Evolutionary conservation across 176 grass and related monocot species (phyloP).

Genomic region (Metroxylon sagu): DNA sequence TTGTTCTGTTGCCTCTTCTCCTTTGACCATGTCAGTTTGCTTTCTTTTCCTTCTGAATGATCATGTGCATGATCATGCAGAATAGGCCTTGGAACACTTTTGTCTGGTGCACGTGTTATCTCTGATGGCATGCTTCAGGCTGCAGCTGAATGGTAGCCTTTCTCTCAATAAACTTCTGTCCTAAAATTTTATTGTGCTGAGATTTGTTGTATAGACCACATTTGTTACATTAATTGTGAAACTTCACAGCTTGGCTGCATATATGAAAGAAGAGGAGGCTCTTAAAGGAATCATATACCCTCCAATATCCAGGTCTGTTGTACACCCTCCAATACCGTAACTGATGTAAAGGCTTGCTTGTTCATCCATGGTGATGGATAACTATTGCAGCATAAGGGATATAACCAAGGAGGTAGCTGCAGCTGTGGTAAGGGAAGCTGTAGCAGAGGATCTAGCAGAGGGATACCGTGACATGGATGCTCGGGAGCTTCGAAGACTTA

Average conservation of each 20-base stretch:
- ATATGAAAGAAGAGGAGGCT: constrained; percentile 94
- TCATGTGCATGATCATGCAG: constrained; percentile 24
- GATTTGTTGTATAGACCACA: not conserved
- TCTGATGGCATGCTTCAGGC: constrained; percentile 96
- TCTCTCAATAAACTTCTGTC: constrained; percentile 4
- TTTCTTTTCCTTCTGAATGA: too few species aligned
- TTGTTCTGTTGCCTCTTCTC: constrained; percentile 27
- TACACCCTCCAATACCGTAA: not conserved
- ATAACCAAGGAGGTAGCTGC: constrained; percentile 94
- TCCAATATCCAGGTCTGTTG: constrained; percentile 64
- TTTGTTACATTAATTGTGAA: constrained; percentile 9
- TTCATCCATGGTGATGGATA: constrained; percentile 6
- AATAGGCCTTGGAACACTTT: constrained; percentile 94
- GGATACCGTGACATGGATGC: constrained; percentile 93
- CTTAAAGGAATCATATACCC: constrained; percentile 87
- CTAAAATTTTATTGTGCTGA: not conserved
- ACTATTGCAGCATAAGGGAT: constrained; percentile 68
- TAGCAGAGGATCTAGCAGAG: constrained; percentile 87
- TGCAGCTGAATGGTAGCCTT: constrained; percentile 72
- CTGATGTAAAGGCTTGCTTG: not conserved
- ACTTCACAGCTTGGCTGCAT: constrained; percentile 73
- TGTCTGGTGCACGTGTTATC: constrained; percentile 80
- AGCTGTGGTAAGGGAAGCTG: constrained; percentile 80
- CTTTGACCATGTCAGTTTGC: too few species aligned
- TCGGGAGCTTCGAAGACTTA: constrained; percentile 74